Evolutionary conservation across 2,329 filamentous ascomycete genomes (phyloP), one percentile per base, ranked within the genome.

Genomic region (Epichloe scottii): DNA sequence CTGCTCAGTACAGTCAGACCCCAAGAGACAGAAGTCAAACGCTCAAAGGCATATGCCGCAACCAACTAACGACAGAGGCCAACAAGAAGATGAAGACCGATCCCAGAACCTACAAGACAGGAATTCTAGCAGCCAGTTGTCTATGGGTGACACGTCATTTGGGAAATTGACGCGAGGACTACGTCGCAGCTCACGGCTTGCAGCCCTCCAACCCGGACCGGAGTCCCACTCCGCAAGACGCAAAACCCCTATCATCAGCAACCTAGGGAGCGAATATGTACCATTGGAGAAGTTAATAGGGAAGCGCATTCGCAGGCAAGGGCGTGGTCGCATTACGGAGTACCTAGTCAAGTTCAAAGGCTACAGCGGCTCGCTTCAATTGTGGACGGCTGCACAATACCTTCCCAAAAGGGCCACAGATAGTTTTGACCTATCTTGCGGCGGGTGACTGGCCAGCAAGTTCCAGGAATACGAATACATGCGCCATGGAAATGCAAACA

Each of bases 1-100:
- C n/a, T n/a, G n/a, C n/a, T 3, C 19, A 3, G 3, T n/a, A n/a
- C n/a, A n/a, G n/a, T n/a, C n/a, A n/a, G n/a, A n/a, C n/a, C n/a
- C n/a, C n/a, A n/a, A n/a, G n/a, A n/a, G n/a, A n/a, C n/a, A n/a
- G n/a, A n/a, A n/a, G n/a, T n/a, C n/a, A n/a, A n/a, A n/a, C n/a
- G n/a, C n/a, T n/a, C n/a, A n/a, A n/a, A n/a, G n/a, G n/a, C n/a
- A n/a, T n/a, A n/a, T n/a, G n/a, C n/a, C n/a, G n/a, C n/a, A n/a
- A n/a, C n/a, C n/a, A n/a, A n/a, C n/a, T n/a, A n/a, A n/a, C n/a
- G n/a, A n/a, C n/a, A 44, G 58, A 62, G 51, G 54, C 53, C 35
- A 57, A 63, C 23, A 37, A 53, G 51, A 47, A 40, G 44, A 48
- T 48, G 41, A 41, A n/a, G 2, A 35, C 23, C 34, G 40, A 51